Evolutionary conservation across 2,329 filamentous ascomycete species (phyloP).

Genomic region (Madurella fahalii): DNA sequence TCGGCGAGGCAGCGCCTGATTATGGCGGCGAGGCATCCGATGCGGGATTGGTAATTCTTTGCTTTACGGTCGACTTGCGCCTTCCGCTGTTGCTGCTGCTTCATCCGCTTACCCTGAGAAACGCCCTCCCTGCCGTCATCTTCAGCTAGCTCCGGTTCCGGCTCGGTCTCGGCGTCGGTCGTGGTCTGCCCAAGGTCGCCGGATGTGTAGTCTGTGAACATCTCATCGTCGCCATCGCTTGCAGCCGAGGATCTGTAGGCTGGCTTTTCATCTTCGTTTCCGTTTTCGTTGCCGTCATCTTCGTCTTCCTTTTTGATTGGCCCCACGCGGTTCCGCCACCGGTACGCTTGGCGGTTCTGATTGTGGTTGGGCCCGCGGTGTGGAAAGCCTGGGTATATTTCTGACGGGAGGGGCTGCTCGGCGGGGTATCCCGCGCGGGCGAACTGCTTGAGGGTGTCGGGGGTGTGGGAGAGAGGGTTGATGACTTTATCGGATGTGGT

Average conservation of each 20-base stretch:
- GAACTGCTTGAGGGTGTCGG: conserved; percentile 50
- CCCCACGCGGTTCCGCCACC: not conserved
- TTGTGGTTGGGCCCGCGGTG: conserved; percentile 40
- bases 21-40: conserved; percentile 64
- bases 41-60: conserved; percentile 43
- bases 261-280: not conserved
- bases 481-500: conserved; percentile 34
- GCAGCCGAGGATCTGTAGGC: conserved; percentile 10
- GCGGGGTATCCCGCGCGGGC: conserved; percentile 49
- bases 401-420: conserved; percentile 40
- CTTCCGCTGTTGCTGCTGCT: not conserved
- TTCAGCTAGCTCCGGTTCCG: too few species aligned
- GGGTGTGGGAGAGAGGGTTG: conserved; percentile 54
- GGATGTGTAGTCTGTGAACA: not conserved
- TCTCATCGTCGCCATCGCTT: conserved; percentile 9
- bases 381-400: conserved; percentile 44
- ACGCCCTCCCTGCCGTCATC: too few species aligned
- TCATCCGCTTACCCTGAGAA: too few species aligned
- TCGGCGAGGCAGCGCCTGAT: conserved; percentile 69
- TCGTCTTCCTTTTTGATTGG: not conserved
- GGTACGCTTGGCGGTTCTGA: not conserved
- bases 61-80: conserved; percentile 12
- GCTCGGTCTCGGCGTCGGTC: conserved; percentile 17
- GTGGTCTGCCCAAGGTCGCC: conserved; percentile 10
- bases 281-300: not conserved